These are phyloP conservation scores for Starmerella apis DNA, from an alignment of 805 yeast genomes.

Conservation along the genomic window DNA sequence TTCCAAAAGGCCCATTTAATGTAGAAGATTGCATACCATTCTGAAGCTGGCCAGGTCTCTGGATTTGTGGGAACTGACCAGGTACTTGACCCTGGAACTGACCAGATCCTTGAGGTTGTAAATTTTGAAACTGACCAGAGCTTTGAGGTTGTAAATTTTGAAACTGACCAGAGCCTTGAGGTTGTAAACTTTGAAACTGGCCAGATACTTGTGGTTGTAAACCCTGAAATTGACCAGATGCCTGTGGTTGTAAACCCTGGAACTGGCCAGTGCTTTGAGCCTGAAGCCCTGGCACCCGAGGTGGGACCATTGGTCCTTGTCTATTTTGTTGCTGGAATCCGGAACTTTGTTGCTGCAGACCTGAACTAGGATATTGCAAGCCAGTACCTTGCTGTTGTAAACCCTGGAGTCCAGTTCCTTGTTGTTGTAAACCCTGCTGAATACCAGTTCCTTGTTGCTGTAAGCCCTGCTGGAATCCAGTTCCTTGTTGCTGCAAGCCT, in stretches of 20 bases:
- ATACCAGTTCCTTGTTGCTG: background rate
- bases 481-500: slow-evolving; percentile 1
- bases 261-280: background rate
- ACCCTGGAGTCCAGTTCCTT: background rate
- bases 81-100: background rate
- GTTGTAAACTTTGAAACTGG: slow-evolving; percentile 1
- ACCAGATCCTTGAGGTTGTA: background rate
- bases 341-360: background rate
- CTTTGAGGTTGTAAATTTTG: background rate
- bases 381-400: slow-evolving; percentile 3
- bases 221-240: slow-evolving; percentile 1
- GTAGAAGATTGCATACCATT: background rate
- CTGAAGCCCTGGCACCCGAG: background rate
- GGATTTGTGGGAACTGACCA: background rate
- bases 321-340: slow-evolving; percentile 4
- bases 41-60: background rate
- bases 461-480: background rate
- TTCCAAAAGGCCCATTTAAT: background rate
- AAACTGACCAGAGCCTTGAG: background rate
- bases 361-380: slow-evolving; percentile 8
- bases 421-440: slow-evolving; percentile 1
- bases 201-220: background rate
- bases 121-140: background rate
- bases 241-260: background rate
- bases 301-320: too few relatives aligned